phyloP scores from a whole-genome alignment of 331 rosid species.

The Erythrophleum ivorense region DNA sequence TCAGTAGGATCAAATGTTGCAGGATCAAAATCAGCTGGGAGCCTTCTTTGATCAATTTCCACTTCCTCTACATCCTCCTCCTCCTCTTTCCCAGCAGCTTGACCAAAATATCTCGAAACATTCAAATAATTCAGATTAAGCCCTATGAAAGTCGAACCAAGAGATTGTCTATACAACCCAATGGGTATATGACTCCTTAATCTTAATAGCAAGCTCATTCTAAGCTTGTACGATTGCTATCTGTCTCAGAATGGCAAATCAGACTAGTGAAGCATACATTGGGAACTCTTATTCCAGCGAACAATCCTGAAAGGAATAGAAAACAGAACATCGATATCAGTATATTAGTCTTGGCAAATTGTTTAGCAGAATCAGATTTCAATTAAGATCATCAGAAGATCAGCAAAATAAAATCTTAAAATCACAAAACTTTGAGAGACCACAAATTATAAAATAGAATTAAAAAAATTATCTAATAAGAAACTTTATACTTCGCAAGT shows the following conservation, averaged over 20 bases:
- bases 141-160: neutral
- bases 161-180: neutral
- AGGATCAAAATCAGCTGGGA: conserved; percentile 16
- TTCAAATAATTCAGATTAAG: neutral
- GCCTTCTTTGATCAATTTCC: conserved; percentile 27
- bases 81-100: neutral
- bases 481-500: neutral
- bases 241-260: conserved; percentile 1
- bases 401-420: neutral
- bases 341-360: neutral
- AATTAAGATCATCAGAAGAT: neutral
- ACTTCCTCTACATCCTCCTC: conserved; percentile 15
- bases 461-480: neutral
- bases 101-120: conserved; percentile 15
- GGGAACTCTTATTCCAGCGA: conserved; percentile 1
- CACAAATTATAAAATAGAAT: neutral
- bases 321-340: neutral
- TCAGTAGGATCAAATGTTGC: conserved; percentile 15
- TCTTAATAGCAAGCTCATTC: conserved; percentile 19
- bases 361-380: neutral
- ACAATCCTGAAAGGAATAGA: neutral
- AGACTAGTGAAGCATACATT: neutral
- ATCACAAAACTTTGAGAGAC: neutral
- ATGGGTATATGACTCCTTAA: conserved; percentile 6
- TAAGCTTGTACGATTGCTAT: neutral